Evolutionary conservation across 352 stramenopile species (phyloP), one percentile per base, ranked within the genome.

Genomic region (Globisporangium recalcitrans): DNA sequence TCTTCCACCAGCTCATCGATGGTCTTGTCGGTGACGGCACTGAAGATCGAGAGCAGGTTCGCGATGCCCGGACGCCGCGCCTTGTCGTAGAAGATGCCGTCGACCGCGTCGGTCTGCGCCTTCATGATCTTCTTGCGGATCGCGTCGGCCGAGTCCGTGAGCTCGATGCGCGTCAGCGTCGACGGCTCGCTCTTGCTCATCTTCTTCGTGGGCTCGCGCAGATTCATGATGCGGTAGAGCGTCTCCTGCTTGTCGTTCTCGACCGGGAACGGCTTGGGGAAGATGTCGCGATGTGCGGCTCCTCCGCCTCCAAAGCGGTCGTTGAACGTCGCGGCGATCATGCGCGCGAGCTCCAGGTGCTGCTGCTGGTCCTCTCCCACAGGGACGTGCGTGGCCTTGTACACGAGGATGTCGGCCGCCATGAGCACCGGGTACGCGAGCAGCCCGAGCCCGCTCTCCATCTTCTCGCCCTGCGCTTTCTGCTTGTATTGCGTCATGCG

Each of bases 401-500:
- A 99, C 16, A 99, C 72, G 54, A 99, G 75, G 63, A 99, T 99
- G 73, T 99, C 98, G 3, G 97, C 94, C 16, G 97, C 96, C 97
- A 99, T 99, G 34, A 99, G 87, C 44, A 99, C 89, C 0, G 98
- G 98, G 72, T 99, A 99, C 21, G 94, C 90, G 62, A 99, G 89
- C 31, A 99, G 75, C n/a, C 96, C 97, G 24, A 98, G 70, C 6
- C 88, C 91, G 48, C 71, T 83, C 60, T 89, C 78, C 55, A 66
- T 80, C 47, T 78, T 78, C 91, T 98, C 65, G 14, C 63, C 59
- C 52, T 90, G 85, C 19, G 89, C 74, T 77, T 99, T 99, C 63
- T 99, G 96, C 77, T 99, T 99, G 82, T 98, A 99, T 81, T 99
- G 98, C 61, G 98, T 99, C 97, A 99, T 99, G 62, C 97, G 90